A percentile compares a stretch with the other conserved stretches of the same genome.
These are phyloP conservation scores for Jamesozyma gamospora DNA, from an alignment of 805 yeast species.

Conservation along the genomic window DNA sequence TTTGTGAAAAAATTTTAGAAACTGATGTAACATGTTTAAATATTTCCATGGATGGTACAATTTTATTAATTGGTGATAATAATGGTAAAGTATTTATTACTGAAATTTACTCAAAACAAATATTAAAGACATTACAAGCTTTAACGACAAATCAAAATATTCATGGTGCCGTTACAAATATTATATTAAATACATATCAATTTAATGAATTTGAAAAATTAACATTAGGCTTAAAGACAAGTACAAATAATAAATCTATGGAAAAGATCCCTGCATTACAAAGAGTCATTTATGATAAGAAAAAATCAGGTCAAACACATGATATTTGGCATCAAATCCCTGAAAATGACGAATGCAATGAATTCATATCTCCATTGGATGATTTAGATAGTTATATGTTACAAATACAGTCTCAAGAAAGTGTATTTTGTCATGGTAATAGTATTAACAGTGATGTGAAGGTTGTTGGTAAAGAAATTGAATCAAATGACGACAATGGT, in stretches of 20 bases:
- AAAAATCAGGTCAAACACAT: slow-evolving; percentile 32
- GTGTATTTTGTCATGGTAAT: slow-evolving; percentile 32
- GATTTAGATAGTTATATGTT: slow-evolving; percentile 43
- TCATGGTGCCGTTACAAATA: slow-evolving; percentile 22
- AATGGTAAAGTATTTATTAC: slow-evolving; percentile 57
- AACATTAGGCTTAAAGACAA: background rate
- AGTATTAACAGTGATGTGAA: slow-evolving; percentile 33
- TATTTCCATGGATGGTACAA: slow-evolving; percentile 66
- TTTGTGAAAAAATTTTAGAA: slow-evolving; percentile 17
- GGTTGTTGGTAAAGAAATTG: slow-evolving; percentile 1
- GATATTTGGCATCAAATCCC: slow-evolving; percentile 32
- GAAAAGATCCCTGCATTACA: slow-evolving; percentile 54
- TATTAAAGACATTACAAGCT: slow-evolving; percentile 41
- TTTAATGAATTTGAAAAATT: slow-evolving; percentile 1
- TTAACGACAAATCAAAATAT: slow-evolving; percentile 18
- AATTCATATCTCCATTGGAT: slow-evolving; percentile 10
- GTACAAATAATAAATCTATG: background rate
- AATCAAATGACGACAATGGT: background rate
- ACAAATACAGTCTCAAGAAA: slow-evolving; percentile 41
- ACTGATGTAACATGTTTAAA: slow-evolving; percentile 42
- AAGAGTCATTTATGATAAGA: slow-evolving; percentile 42
- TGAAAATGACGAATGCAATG: slow-evolving; percentile 7
- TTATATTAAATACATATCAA: slow-evolving; percentile 9
- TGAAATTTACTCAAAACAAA: slow-evolving; percentile 64
- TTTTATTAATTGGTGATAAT: slow-evolving; percentile 61